Evolutionary conservation across 352 stramenopile genomes (phyloP), one percentile per base, ranked within the genome.

Genomic region (Globisporangium barbulae): DNA sequence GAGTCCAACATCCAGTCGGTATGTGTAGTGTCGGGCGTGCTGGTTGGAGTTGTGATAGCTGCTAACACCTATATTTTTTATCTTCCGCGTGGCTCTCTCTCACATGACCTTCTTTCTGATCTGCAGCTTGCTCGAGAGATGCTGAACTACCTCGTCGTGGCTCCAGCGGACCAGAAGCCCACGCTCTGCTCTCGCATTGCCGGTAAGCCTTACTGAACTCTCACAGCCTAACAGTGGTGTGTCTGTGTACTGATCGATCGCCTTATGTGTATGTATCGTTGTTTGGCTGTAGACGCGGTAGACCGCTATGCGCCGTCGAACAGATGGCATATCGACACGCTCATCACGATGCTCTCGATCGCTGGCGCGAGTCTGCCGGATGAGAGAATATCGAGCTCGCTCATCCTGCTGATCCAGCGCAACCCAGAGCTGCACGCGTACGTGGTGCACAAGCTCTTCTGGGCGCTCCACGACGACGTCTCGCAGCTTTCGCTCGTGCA

Each of bases 131-230:
- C 97, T 28, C 88, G 94, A 10, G 98, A 99, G 75, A 96, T 99
- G 73, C 88, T 99, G 30, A 99, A 99, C 82, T 99, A 99, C 74
- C 81, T 99, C 0, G 96, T 99, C 0, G 89, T 99, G 13, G 98
- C 97, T 53, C 89, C 94, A 8, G 82, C 86, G 28, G 97, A 99
- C 50, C 94, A 99, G 67, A 98, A 98, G 61, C 74, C 89, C 1
- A 85, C 95, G 54, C 87, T 99, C 59, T 99, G 97, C 71, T 97
- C 88, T 19, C 91, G 94, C 19, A 97, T 99, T 62, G 84, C 97
- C 28, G 88, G 88, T 83, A 88, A 86, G 12, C 9, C 25, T 41
- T 41, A 41, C 12, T 25, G 2, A 39, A 41, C 28, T 53, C 19
- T 44, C 12, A 12, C 17, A 22, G 39, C 4, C 53, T 3, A 19